Evolutionary conservation across 306 rosid species (phyloP).

Genomic region (Lathyrus sativus): DNA sequence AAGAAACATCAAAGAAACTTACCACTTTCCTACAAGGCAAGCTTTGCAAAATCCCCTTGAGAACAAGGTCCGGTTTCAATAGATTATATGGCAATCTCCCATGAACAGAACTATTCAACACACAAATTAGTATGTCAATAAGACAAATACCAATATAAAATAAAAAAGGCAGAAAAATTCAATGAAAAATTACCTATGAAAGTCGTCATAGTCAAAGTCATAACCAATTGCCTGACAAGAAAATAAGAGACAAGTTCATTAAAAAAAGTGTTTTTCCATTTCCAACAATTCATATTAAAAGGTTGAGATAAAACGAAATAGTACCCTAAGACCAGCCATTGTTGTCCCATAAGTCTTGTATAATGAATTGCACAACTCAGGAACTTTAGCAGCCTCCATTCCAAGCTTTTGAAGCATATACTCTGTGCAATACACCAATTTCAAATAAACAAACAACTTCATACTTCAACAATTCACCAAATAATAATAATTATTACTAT

Average conservation of each 20-base stretch:
- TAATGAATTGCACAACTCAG: constrained; percentile 54
- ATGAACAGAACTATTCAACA: constrained; percentile 64
- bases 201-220: constrained; percentile 65
- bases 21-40: constrained; percentile 80
- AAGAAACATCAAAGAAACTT: constrained; percentile 36
- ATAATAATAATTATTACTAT: not conserved
- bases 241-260: constrained; percentile 24
- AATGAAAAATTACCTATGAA: constrained; percentile 58
- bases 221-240: constrained; percentile 72
- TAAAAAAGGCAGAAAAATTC: not conserved
- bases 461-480: not conserved
- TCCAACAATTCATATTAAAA: constrained; percentile 2
- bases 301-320: constrained; percentile 1
- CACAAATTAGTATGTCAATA: constrained; percentile 1
- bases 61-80: constrained; percentile 73
- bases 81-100: constrained; percentile 74
- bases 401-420: constrained; percentile 76
- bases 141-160: not conserved
- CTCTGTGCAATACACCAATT: constrained; percentile 40
- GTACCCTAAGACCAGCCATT: constrained; percentile 91
- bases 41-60: constrained; percentile 71
- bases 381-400: constrained; percentile 60
- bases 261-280: not conserved
- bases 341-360: constrained; percentile 87
- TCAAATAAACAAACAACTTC: not conserved